A percentile compares a stretch with the other conserved stretches of the same genome.
Evolutionary conservation across 1,284 basidiomycete genomes (phyloP).

Genomic region (Pulveroboletus sp.): DNA sequence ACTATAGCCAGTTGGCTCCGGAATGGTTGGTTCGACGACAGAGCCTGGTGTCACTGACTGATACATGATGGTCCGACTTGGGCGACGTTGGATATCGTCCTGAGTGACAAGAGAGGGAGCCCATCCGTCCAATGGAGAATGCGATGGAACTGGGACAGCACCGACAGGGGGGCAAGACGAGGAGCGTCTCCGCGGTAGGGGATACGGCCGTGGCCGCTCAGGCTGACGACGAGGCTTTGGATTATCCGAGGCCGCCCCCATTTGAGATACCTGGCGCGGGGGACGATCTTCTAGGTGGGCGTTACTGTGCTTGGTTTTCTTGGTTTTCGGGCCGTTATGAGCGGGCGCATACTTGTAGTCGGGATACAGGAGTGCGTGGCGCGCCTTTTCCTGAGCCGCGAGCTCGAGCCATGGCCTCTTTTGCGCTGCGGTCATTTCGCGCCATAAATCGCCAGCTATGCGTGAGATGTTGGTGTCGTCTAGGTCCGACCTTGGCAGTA

Average conservation of each 20-base stretch:
- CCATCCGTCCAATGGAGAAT: slow-evolving; percentile 20
- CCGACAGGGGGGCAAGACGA: slow-evolving; percentile 45
- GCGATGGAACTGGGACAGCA: slow-evolving; percentile 30
- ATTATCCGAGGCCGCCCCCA: slow-evolving; percentile 1
- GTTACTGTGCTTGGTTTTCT: slow-evolving; percentile 21
- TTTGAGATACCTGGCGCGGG: slow-evolving; percentile 45
- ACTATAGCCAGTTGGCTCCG: not conserved
- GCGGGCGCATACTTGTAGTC: slow-evolving; percentile 49
- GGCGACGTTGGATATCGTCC: slow-evolving; percentile 44
- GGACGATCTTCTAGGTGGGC: slow-evolving; percentile 18
- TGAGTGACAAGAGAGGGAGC: slow-evolving; percentile 27
- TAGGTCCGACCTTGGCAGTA: slow-evolving; percentile 46
- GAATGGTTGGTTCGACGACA: not conserved
- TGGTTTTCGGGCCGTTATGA: slow-evolving; percentile 23
- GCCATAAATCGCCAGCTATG: slow-evolving; percentile 58
- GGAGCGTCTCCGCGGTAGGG: slow-evolving; percentile 36
- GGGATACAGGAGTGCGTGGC: slow-evolving; percentile 47
- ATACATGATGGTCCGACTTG: slow-evolving; percentile 40
- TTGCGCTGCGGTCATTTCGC: slow-evolving; percentile 44
- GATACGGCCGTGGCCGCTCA: slow-evolving; percentile 27
- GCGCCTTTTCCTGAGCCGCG: slow-evolving; percentile 51
- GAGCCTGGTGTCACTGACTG: slow-evolving; percentile 13
- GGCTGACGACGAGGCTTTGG: slow-evolving; percentile 8
- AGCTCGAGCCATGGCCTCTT: slow-evolving; percentile 51
- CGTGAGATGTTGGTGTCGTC: slow-evolving; percentile 61